Conservation (phyloP, 1,284 basidiomycete genomes). For the Pseudozyma pruni region DNA sequence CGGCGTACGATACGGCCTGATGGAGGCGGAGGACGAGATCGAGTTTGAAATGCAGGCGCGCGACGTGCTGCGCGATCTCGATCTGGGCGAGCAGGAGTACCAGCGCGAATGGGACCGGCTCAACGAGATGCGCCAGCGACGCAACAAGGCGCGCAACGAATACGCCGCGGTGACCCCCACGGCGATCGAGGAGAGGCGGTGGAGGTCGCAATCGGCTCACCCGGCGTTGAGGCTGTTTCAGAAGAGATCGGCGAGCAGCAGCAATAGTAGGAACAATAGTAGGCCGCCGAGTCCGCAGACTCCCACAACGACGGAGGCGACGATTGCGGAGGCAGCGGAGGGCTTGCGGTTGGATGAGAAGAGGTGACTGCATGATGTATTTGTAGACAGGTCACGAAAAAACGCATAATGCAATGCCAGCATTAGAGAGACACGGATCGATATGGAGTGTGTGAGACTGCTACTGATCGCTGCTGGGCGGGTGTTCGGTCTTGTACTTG, state of each 20-base stretch:
- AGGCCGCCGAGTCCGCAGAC: constrained; percentile 14
- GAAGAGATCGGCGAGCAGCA: constrained; percentile 34
- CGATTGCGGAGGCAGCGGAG: constrained; percentile 2
- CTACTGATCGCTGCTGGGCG: constrained; percentile 6
- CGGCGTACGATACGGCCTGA: constrained; percentile 25
- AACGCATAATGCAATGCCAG: no score
- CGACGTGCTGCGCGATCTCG: constrained; percentile 36
- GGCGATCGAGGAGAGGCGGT: constrained; percentile 1
- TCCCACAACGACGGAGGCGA: not conserved
- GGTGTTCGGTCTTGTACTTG: constrained; percentile 32
- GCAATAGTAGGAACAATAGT: constrained; percentile 29
- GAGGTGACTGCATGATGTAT: constrained; percentile 1
- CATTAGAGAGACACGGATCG: not conserved
- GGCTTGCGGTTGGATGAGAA: constrained; percentile 16
- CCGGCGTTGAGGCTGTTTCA: constrained; percentile 36
- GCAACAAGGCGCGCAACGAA: constrained; percentile 47
- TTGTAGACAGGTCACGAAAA: constrained; percentile 1
- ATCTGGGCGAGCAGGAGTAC: constrained; percentile 26
- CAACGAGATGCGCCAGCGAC: constrained; percentile 24
- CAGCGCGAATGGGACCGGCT: constrained; percentile 44
- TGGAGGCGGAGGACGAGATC: constrained; percentile 45
- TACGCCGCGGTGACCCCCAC: constrained; percentile 20
- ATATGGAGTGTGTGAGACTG: not conserved
- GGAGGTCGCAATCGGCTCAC: constrained; percentile 27
- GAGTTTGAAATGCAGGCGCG: constrained; percentile 51